Conservation (phyloP, 257 asterid genomes). For the Orobanche coerulescens region DNA sequence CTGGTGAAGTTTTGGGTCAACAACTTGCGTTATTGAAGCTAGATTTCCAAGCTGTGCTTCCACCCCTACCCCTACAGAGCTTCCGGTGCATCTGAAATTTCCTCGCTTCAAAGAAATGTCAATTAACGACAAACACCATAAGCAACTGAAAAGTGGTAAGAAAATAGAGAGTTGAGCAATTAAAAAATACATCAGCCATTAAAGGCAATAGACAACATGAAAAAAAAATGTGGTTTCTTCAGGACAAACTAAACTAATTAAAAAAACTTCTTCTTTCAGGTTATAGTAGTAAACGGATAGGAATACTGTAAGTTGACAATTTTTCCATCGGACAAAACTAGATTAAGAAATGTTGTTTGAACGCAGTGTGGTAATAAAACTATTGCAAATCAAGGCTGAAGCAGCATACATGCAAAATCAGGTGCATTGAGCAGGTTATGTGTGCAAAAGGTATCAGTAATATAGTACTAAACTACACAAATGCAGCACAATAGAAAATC, state of each 20-base stretch:
- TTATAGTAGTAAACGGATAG: neutral
- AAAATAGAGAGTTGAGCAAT: neutral
- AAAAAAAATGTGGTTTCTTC: neutral
- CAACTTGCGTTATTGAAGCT: slow-evolving; percentile 78
- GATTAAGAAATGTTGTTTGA: neutral
- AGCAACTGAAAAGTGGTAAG: slow-evolving; percentile 23
- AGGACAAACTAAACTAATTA: slow-evolving; percentile 1
- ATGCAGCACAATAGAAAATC: neutral
- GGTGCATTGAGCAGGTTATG: neutral
- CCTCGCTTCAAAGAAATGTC: slow-evolving; percentile 65
- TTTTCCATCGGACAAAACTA: neutral
- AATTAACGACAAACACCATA: slow-evolving; percentile 25
- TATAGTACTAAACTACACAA: neutral
- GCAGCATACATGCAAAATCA: neutral
- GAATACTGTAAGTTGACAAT: neutral
- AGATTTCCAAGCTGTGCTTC: slow-evolving; percentile 74
- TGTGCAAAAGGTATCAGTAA: slow-evolving; percentile 7
- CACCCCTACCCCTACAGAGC: slow-evolving; percentile 91
- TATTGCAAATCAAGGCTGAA: neutral
- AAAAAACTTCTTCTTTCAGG: neutral
- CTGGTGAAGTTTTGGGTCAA: slow-evolving; percentile 92
- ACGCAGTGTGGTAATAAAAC: neutral
- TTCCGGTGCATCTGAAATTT: slow-evolving; percentile 91
- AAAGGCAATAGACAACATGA: neutral
- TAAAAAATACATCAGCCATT: neutral